Evolutionary conservation across 2,329 filamentous ascomycete genomes (phyloP).

Genomic region (Pezicula neosporulosa): DNA sequence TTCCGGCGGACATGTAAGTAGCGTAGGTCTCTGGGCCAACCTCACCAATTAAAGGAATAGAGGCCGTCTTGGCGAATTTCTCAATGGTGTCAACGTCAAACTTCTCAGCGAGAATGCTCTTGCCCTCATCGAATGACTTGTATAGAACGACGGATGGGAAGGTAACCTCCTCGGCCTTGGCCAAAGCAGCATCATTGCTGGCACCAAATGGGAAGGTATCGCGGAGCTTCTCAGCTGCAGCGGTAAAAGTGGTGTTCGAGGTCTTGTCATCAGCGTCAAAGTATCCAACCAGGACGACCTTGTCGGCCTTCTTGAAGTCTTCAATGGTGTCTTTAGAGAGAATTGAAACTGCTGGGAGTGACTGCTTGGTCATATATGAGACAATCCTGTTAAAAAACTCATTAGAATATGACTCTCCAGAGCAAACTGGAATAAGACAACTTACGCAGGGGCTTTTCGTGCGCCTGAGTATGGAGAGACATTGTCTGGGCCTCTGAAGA

Average conservation of each 20-base stretch:
- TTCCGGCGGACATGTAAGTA: slow-evolving; percentile 86
- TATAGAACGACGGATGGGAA: slow-evolving; percentile 88
- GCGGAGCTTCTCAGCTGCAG: slow-evolving; percentile 68
- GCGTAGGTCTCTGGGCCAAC: slow-evolving; percentile 96
- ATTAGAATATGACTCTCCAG: slow-evolving; percentile 4
- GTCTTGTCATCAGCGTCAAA: slow-evolving; percentile 76
- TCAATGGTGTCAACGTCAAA: slow-evolving; percentile 79
- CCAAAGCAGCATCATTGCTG: slow-evolving; percentile 76
- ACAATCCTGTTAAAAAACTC: slow-evolving; percentile 45
- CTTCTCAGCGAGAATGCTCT: slow-evolving; percentile 76
- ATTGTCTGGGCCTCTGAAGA: slow-evolving; percentile 90
- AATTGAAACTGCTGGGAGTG: slow-evolving; percentile 83
- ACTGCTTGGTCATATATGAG: slow-evolving; percentile 98
- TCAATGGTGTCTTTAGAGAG: slow-evolving; percentile 80
- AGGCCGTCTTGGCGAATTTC: slow-evolving; percentile 77
- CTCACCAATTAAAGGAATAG: slow-evolving; percentile 90
- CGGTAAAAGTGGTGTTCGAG: slow-evolving; percentile 79
- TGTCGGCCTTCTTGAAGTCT: slow-evolving; percentile 97
- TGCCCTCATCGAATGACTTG: slow-evolving; percentile 97
- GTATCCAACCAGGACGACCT: slow-evolving; percentile 92
- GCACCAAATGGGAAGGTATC: slow-evolving; percentile 93
- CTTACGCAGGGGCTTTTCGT: slow-evolving; percentile 77
- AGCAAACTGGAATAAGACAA: slow-evolving; percentile 13
- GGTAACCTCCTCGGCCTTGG: slow-evolving; percentile 86
- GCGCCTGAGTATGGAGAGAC: slow-evolving; percentile 81